Evolutionary conservation across 306 rosid genomes (phyloP).

Genomic region (Citrullus mucosospermus): DNA sequence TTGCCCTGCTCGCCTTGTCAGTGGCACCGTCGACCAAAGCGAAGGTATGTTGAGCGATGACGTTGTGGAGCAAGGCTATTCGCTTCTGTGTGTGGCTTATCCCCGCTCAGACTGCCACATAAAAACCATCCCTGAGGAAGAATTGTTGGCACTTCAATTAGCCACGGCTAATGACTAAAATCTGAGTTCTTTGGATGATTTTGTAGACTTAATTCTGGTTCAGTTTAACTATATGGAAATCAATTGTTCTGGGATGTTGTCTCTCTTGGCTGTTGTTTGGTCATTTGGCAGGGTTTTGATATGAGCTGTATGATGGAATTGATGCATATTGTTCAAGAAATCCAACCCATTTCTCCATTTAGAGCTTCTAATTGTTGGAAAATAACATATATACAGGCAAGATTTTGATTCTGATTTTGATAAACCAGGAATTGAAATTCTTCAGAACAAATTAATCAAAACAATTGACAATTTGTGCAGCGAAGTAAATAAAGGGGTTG

Average conservation of each 20-base stretch:
- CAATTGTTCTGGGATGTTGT: neutral
- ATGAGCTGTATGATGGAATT: neutral
- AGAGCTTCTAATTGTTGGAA: neutral
- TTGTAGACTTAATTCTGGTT: neutral
- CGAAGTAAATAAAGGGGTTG: neutral
- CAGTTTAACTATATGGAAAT: neutral
- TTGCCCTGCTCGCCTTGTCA: constrained; percentile 78
- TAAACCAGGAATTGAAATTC: neutral
- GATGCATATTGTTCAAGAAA: neutral
- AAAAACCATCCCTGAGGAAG: constrained; percentile 72
- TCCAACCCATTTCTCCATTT: neutral
- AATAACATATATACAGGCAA: neutral
- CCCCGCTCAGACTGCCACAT: constrained; percentile 77
- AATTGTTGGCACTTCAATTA: constrained; percentile 68
- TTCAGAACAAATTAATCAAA: neutral
- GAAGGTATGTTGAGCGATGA: constrained; percentile 98
- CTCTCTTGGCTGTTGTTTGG: neutral
- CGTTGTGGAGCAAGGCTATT: constrained; percentile 80
- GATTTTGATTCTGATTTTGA: neutral
- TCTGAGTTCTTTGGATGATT: neutral
- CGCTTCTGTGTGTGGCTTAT: constrained; percentile 57
- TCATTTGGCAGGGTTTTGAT: neutral
- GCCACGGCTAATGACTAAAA: constrained; percentile 83
- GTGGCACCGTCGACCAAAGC: constrained; percentile 80
- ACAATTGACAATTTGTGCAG: neutral